Percentiles rank a stretch among this genome's conserved stretches.
Conservation (phyloP, 805 yeast genomes). For the Debaryomyces prosopidis region DNA sequence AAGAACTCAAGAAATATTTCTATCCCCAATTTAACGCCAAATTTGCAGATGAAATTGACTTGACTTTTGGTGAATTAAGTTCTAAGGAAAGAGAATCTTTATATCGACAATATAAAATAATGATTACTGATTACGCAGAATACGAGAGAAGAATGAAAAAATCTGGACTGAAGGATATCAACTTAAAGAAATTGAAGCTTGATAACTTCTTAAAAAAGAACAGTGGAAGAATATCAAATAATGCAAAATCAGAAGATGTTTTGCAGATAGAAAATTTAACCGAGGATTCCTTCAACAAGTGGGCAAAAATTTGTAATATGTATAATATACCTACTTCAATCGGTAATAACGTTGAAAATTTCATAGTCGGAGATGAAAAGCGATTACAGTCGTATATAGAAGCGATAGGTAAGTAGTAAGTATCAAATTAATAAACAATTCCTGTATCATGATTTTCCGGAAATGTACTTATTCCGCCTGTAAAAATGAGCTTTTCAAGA, state of each 20-base stretch:
- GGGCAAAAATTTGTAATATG: conserved; percentile 29
- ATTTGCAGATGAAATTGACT: conserved; percentile 11
- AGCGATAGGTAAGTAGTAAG: not conserved
- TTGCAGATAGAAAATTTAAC: not conserved
- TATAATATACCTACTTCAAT: conserved; percentile 17
- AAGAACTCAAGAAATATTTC: conserved; percentile 24
- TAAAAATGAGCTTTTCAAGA: too few species aligned
- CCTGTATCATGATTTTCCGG: too few species aligned
- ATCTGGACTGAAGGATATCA: conserved; percentile 12
- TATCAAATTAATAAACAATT: too few species aligned
- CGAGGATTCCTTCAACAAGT: conserved; percentile 20
- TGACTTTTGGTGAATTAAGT: conserved; percentile 11
- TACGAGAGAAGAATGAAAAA: conserved; percentile 27
- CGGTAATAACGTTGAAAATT: conserved; percentile 30
- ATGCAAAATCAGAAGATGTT: not conserved
- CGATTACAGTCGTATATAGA: conserved; percentile 28
- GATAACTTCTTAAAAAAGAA: conserved; percentile 17
- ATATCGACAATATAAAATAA: conserved; percentile 27
- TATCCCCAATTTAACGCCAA: conserved; percentile 27
- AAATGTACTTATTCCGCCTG: too few species aligned
- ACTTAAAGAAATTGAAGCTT: conserved; percentile 31
- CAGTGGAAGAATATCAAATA: not conserved
- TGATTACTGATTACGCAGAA: conserved; percentile 26
- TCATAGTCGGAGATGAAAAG: conserved; percentile 42
- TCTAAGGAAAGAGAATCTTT: conserved; percentile 19